Base-by-base conservation (phyloP, 2,329 filamentous ascomycete genomes). In the Clarireedia sp. region DNA sequence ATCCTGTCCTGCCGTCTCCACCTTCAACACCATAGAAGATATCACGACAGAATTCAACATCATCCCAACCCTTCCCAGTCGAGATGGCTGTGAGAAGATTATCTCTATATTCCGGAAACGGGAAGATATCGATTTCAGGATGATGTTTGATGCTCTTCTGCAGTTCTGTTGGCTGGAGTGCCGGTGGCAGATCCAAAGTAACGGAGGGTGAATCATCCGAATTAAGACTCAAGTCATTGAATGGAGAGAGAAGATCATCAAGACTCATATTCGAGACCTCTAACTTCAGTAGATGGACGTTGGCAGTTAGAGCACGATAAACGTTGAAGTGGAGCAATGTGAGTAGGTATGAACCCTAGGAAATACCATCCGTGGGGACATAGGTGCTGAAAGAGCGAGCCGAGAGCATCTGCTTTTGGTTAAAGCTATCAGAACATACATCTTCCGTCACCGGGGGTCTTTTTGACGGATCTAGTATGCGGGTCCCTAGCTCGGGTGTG, bases 61-160 rank as follows among this genome's bases (percentile, higher is more conserved):
- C 69, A 54, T 73, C 64, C 49, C 70, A 66, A 2, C 56, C 56
- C 17, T 69, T 61, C 7, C 65, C 66, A 1, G 66, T 67, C 5
- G 57, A 54, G 14, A 73, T 67, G 0, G 69, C 66, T 5, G 55
- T 55, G 23, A 73, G 67, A 14, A 72, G 57, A 50, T 75, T 74
- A 58, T 76, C 72, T 19, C 74, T 67, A 38, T 73, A 61, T 6
- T 61, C 60, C 0, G 73, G 70, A 19, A 69, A 67, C 0, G 70
- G 71, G 26, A 72, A 68, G 1, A 70, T 54, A 44, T 73, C 70
- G 8, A 71, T 61, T 60, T 69, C 69, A 0, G 74, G 73, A 59
- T 77, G 74, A 52, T 77, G 74, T 6, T 65, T 62, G 0, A 67
- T 62, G 0, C 62, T 62, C 19, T 61, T 59, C 53, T 77, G 74